Evolutionary conservation across 106 monocot genomes (phyloP).

Genomic region (Agapanthus africanus): DNA sequence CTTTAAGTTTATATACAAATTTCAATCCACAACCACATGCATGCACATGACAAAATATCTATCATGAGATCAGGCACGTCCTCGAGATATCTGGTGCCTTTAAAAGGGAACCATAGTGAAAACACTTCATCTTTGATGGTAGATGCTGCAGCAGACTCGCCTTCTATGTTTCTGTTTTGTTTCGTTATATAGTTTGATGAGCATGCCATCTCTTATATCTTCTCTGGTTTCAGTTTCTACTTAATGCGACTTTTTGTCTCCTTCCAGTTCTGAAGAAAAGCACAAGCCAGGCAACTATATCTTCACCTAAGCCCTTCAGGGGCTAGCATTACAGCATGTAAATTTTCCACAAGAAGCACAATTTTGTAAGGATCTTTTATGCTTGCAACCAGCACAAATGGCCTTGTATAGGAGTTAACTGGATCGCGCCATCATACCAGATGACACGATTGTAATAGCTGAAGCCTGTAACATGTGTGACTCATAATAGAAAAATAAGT

Average conservation of each 20-base stretch:
- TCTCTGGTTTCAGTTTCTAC: background rate
- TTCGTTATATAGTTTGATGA: background rate
- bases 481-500: background rate
- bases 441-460: background rate
- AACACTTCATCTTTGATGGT: background rate
- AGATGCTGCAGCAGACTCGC: background rate
- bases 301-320: constrained; percentile 9
- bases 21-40: no score
- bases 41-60: no score
- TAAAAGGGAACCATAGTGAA: background rate
- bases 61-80: no score
- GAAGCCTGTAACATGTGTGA: constrained; percentile 17
- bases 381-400: no score
- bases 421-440: background rate
- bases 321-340: constrained; percentile 1
- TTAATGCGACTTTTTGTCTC: background rate
- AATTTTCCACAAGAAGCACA: background rate
- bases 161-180: background rate
- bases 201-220: background rate
- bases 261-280: constrained; percentile 16
- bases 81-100: background rate
- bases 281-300: constrained; percentile 9
- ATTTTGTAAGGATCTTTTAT: no score
- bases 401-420: background rate
- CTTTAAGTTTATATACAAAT: no score